Evolutionary conservation across 2,329 filamentous ascomycete species (phyloP), one percentile per base, ranked within the genome.

Genomic region (Clathrospora elynae): DNA sequence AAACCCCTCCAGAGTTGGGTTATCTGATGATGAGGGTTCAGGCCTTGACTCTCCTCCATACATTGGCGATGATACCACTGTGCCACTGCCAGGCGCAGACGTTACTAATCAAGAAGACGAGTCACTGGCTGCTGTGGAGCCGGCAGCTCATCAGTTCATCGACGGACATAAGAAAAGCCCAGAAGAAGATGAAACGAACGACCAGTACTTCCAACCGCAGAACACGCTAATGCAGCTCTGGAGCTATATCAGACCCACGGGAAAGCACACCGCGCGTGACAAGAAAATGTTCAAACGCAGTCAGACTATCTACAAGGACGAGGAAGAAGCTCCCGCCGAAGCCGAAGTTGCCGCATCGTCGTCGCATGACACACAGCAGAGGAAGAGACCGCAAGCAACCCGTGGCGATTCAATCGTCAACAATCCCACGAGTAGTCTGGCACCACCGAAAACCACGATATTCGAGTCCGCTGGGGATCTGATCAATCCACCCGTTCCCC

Each of bases 401-500:
- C 70, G 77, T 40, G 78, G 78, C 6, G 75, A 79, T 46, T 79
- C 78, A 3, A 55, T 75, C 3, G 64, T 76, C 24, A 73, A 78
- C 32, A 74, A 79, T 26, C 59, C 68, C 6, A 55, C 61, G 34
- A 70, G 73, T 31, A 67, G 87, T 40, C 76, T 81, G 37, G 86
- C 89, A 6, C 93, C 93, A 3, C 93, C 93, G 0, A 87, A 83
- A 59, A 97, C 93, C 1, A 95, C 89, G 0, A 87, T 99, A 51
- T 95, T 99, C 47, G 93, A 99, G 72, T 91, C 92, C 4, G 93
- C 93, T 0, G 89, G 90, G 8, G 92, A 99, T 68, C 75, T 99
- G 3, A 80, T 99, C 26, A 95, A 92, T 66, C 93, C 93, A 4
- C 92, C 90, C 33, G 73, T 97, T 22, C 92, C 93, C 11, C 81